phyloP scores from a whole-genome alignment of 176 grass and related monocot species.

The Eleusine coracana region DNA sequence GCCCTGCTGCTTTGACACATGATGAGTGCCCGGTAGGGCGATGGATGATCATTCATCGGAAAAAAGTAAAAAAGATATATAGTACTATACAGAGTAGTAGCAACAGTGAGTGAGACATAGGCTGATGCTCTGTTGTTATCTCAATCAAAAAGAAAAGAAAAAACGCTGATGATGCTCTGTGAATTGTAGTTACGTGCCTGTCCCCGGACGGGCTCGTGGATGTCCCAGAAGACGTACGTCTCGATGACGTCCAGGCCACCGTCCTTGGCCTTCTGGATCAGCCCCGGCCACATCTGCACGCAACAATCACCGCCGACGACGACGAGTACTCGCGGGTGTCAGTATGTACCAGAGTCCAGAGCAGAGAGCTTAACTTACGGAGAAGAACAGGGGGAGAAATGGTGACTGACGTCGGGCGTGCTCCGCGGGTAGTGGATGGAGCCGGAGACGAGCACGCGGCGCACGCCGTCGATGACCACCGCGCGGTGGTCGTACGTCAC shows the following conservation, averaged over 20 bases:
- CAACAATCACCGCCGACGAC: background rate
- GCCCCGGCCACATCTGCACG: constrained; percentile 92
- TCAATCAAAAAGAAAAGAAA: no score
- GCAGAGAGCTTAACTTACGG: background rate
- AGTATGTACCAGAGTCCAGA: background rate
- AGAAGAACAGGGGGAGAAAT: background rate
- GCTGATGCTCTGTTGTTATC: background rate
- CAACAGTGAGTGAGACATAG: background rate
- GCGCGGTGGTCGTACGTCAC: constrained; percentile 96
- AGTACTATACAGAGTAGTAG: background rate
- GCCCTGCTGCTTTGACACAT: constrained; percentile 23
- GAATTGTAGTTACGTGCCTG: constrained; percentile 52
- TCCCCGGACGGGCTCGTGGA: constrained; percentile 85
- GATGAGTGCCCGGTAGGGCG: constrained; percentile 7
- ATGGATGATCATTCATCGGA: background rate
- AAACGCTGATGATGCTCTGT: background rate
- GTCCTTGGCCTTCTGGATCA: constrained; percentile 96
- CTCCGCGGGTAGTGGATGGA: constrained; percentile 98
- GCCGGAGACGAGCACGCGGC: constrained; percentile 92
- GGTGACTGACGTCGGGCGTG: constrained; percentile 72
- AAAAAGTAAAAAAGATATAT: background rate
- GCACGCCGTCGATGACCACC: constrained; percentile 79
- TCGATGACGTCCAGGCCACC: constrained; percentile 91
- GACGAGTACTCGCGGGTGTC: constrained; percentile 19
- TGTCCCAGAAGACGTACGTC: constrained; percentile 95